Evolutionary conservation across 1,139 yeast species (phyloP).

Genomic region (Pichia sp.): DNA sequence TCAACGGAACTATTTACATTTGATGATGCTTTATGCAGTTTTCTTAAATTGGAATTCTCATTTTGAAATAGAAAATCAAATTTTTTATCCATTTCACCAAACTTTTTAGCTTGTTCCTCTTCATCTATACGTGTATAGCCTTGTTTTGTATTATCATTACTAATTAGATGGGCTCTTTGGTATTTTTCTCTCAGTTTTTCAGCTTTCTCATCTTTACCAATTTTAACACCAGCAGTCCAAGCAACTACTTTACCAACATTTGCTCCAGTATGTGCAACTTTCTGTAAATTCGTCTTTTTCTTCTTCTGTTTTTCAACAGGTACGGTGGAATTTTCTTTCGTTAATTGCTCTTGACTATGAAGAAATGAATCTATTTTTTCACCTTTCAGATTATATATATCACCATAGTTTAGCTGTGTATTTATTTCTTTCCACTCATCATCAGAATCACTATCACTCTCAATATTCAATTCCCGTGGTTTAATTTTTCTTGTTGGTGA

Average conservation of each 20-base stretch:
- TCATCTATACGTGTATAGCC: constrained; percentile 91
- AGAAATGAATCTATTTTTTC: constrained; percentile 37
- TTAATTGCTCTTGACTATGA: constrained; percentile 22
- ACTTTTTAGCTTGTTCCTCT: constrained; percentile 79
- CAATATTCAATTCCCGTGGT: constrained; percentile 13
- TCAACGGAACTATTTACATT: constrained; percentile 9
- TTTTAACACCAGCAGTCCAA: constrained; percentile 35
- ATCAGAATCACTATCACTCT: constrained; percentile 18
- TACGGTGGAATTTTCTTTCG: constrained; percentile 5
- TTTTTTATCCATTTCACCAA: constrained; percentile 64
- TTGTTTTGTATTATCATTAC: constrained; percentile 14
- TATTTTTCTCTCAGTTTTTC: constrained; percentile 8
- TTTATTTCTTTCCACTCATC: constrained; percentile 51
- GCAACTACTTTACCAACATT: constrained; percentile 52
- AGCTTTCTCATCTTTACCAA: constrained; percentile 12
- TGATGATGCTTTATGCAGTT: constrained; percentile 20
- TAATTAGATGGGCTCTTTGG: constrained; percentile 15
- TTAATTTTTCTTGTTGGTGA: not conserved
- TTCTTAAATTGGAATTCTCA: constrained; percentile 28
- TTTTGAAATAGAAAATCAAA: constrained; percentile 74
- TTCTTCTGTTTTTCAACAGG: constrained; percentile 18
- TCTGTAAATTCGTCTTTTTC: constrained; percentile 18
- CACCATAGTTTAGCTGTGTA: constrained; percentile 40
- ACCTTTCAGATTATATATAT: constrained; percentile 48
- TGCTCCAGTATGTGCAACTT: constrained; percentile 55